Evolutionary conservation across 208 protist genomes (phyloP).

Genomic region (Leishmania braziliensis): DNA sequence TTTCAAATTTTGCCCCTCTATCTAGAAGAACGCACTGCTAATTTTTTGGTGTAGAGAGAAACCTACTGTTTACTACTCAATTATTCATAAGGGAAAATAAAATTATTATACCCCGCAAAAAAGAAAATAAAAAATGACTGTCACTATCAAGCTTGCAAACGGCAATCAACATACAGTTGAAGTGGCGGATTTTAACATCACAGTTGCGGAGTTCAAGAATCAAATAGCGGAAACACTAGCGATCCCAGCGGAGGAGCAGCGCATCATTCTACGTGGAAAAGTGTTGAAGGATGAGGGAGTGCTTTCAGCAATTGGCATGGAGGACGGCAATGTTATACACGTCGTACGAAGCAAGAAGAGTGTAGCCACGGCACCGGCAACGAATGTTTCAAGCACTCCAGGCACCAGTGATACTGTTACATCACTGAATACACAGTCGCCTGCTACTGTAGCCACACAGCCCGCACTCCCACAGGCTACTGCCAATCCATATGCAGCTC

Average conservation of each 20-base stretch:
- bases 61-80: neutral
- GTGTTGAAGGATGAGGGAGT: conserved; percentile 86
- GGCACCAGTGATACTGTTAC: conserved; percentile 2
- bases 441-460: conserved; percentile 6
- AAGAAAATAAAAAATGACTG: conserved; percentile 13
- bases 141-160: conserved; percentile 84
- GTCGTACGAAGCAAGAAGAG: conserved; percentile 82
- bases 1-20: neutral
- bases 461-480: neutral
- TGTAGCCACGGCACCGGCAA: conserved; percentile 5
- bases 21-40: neutral
- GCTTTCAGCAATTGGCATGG: conserved; percentile 75
- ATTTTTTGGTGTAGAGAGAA: conserved; percentile 5
- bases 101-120: neutral
- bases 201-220: conserved; percentile 75
- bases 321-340: conserved; percentile 81
- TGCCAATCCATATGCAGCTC: conserved; percentile 73
- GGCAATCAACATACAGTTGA: conserved; percentile 74
- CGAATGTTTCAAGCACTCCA: conserved; percentile 12
- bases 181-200: conserved; percentile 74
- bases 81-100: conserved; percentile 8
- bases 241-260: conserved; percentile 84
- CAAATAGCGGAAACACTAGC: conserved; percentile 40
- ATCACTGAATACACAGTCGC: conserved; percentile 7
- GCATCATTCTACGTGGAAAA: conserved; percentile 81